Percentiles rank a stretch among this genome's conserved stretches.
Conservation (phyloP, 129 eudicot genomes). For the Erigeron canadensis region DNA sequence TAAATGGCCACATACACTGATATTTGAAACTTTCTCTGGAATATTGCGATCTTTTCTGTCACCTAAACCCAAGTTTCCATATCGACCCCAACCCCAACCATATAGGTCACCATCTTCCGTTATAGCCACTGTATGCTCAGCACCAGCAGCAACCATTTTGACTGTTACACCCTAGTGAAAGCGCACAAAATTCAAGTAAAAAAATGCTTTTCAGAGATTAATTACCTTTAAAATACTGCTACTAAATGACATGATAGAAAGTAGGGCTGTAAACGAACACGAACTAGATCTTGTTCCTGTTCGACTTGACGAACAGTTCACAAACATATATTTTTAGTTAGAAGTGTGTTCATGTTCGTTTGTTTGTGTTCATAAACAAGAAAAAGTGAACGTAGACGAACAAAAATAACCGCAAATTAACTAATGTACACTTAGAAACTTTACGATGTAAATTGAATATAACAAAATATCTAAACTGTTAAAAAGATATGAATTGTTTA, state of each 20-base stretch:
- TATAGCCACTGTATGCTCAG: slow-evolving; percentile 96
- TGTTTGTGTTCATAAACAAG: too few relatives aligned
- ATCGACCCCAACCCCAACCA: slow-evolving; percentile 99
- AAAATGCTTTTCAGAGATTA: background rate
- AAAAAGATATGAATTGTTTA: too few relatives aligned
- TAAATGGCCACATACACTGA: slow-evolving; percentile 47
- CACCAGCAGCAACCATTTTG: slow-evolving; percentile 99
- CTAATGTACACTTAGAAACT: too few relatives aligned
- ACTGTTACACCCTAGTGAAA: slow-evolving; percentile 67
- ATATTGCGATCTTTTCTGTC: slow-evolving; percentile 85
- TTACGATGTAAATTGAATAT: too few relatives aligned
- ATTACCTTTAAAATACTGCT: background rate
- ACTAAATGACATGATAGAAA: slow-evolving; percentile 5
- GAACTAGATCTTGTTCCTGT: too few relatives aligned
- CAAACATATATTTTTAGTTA: too few relatives aligned
- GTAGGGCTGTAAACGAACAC: background rate
- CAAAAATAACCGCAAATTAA: too few relatives aligned
- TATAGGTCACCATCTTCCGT: slow-evolving; percentile 91
- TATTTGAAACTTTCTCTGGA: slow-evolving; percentile 71
- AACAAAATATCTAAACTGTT: too few relatives aligned
- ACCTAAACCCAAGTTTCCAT: slow-evolving; percentile 97
- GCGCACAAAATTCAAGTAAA: slow-evolving; percentile 22
- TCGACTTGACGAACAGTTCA: too few relatives aligned
- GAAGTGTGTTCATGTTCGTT: too few relatives aligned
- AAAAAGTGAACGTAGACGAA: too few relatives aligned